phyloP scores from a whole-genome alignment of 257 asterid genomes.

The Solanum megistacrolobum region DNA sequence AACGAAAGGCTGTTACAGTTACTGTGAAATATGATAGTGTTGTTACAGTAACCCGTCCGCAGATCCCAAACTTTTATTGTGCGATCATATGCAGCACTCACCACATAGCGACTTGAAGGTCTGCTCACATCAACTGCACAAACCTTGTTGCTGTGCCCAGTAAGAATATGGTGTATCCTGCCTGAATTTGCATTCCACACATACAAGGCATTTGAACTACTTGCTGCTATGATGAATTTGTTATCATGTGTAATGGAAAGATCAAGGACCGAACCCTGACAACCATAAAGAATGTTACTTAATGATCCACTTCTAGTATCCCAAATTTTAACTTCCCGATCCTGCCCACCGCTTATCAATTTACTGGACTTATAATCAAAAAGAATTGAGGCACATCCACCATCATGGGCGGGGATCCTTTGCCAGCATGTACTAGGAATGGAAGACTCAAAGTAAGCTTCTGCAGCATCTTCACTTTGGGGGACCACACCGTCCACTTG shows the following conservation, averaged over 20 bases:
- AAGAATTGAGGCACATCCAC: conserved; percentile 63
- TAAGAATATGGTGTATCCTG: conserved; percentile 62
- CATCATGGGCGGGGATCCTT: conserved; percentile 82
- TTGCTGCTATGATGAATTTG: conserved; percentile 71
- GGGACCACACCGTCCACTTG: conserved; percentile 87
- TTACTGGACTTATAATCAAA: conserved; percentile 60
- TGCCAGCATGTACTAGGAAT: conserved; percentile 68
- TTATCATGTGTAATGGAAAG: conserved; percentile 67
- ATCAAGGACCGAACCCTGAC: conserved; percentile 76
- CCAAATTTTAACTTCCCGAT: conserved; percentile 71
- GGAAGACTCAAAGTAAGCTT: conserved; percentile 60
- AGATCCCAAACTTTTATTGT: conserved; percentile 95
- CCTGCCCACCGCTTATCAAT: conserved; percentile 86
- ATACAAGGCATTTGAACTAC: conserved; percentile 54
- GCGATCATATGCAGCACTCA: conserved; percentile 88
- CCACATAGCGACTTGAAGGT: conserved; percentile 57
- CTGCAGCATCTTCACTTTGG: conserved; percentile 86
- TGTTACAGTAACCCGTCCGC: conserved; percentile 68
- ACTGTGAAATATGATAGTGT: conserved; percentile 66
- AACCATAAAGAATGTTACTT: conserved; percentile 45
- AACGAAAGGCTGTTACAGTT: conserved; percentile 77
- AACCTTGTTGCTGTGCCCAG: conserved; percentile 85
- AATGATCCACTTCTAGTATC: conserved; percentile 54
- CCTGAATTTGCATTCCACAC: conserved; percentile 77
- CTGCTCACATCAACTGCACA: conserved; percentile 83